Base-by-base conservation (phyloP, 345 rosid species). In the Eucalyptus paniculata region DNA sequence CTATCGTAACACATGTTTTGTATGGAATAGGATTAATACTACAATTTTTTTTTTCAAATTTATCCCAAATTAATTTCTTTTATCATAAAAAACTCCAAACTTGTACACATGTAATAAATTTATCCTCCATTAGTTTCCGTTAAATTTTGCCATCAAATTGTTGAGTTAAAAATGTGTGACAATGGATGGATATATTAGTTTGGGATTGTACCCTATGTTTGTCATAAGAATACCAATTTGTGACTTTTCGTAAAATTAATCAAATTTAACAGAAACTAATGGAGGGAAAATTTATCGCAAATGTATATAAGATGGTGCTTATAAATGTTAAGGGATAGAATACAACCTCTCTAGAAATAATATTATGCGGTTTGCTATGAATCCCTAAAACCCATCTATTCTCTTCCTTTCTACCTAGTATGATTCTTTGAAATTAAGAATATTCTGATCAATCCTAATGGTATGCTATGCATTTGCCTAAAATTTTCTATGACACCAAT, bases 21-120 rank as follows among this genome's bases (percentile, higher is more conserved):
- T 11, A 40, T 23, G 83, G 47, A 23, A 53, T 53, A 53, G 11
- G 58, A 53, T 53, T 53, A 19, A 53, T 19, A 53, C 2, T 1
- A 8, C 5, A 45, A 45, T 1, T 45, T 45, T 45, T 42, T 44
- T 44, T 45, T 51, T 51, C 2, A 51, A 19, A 53, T 19, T 19
- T 53, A 53, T 53, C 11, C 1, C 11, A 53, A 8, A 3, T 4
- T 53, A 53, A 19, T 53, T 19, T 53, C 5, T 53, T 53, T 53
- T 53, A 8, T 0, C 26, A 53, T 8, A 53, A 53, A 53, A 53
- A 53, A 1, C 11, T 0, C 0, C 0, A 19, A 53, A 53, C 5
- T 8, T 53, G 0, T 53, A 53, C 1, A 21, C 11, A 0, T 21
- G 0, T 53, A 53, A 53, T 53, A 53, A 53, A 53, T 19, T 53